Evolutionary conservation across 352 stramenopile species (phyloP).

Genomic region (Globisporangium megalacanthum): DNA sequence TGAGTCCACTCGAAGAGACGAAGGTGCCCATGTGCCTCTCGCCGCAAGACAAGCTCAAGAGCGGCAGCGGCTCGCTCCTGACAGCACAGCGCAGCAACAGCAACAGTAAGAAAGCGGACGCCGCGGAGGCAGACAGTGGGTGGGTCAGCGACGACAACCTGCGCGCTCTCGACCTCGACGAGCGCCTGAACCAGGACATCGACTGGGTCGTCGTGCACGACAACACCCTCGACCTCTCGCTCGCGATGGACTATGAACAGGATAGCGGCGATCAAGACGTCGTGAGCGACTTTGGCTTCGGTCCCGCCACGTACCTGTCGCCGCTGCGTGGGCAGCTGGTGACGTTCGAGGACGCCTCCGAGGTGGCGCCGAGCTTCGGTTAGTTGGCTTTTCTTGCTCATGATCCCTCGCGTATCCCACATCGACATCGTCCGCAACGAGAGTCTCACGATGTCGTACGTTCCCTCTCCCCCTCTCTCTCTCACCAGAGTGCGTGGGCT

Average conservation of each 20-base stretch:
- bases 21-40: conserved; percentile 62
- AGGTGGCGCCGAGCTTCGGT: conserved; percentile 69
- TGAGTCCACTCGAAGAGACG: conserved; percentile 35
- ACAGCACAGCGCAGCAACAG: conserved; percentile 19
- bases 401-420: conserved; percentile 7
- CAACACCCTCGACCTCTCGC: conserved; percentile 53
- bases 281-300: conserved; percentile 65
- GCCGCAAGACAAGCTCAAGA: conserved; percentile 62
- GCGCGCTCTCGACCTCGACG: conserved; percentile 66
- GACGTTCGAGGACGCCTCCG: conserved; percentile 19
- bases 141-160: conserved; percentile 83
- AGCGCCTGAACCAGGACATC: conserved; percentile 73
- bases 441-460: conserved; percentile 18
- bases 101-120: conserved; percentile 28
- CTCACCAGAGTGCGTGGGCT: conserved; percentile 32
- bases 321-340: conserved; percentile 39
- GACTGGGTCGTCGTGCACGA: conserved; percentile 76
- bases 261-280: conserved; percentile 32
- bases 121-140: conserved; percentile 39
- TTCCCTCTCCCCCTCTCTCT: conserved; percentile 23
- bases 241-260: conserved; percentile 49
- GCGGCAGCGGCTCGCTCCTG: conserved; percentile 13
- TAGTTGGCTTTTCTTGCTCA: conserved; percentile 49
- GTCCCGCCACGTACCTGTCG: conserved; percentile 42
- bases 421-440: conserved; percentile 2